Percentiles rank a stretch among this genome's conserved stretches.
These are phyloP conservation scores for Pestalotiopsis sp. DNA, from an alignment of 2,329 filamentous ascomycete genomes.

Conservation along the genomic window DNA sequence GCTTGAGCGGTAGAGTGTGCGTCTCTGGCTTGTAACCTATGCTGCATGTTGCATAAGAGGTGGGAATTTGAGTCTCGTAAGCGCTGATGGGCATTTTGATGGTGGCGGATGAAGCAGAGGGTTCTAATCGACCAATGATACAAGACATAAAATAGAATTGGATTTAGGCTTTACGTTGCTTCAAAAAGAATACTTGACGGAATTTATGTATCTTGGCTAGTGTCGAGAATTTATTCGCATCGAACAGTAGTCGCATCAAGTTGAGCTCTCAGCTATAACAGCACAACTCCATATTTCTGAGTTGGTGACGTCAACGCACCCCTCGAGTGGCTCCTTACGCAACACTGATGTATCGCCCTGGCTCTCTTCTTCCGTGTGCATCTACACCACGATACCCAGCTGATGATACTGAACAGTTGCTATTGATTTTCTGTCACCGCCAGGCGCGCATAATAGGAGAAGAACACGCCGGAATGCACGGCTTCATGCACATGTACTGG, in stretches of 20 bases:
- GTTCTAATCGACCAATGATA: not conserved
- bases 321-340: not conserved
- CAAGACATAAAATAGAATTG: not conserved
- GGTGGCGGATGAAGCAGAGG: not conserved
- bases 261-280: no score
- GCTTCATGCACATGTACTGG: not conserved
- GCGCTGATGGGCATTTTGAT: conserved; percentile 28
- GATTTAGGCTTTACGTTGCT: not conserved
- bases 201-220: no score
- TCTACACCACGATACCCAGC: not conserved
- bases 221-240: no score
- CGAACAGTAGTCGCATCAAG: no score
- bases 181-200: not conserved
- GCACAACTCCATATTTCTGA: no score
- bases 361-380: not conserved
- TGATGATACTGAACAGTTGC: not conserved
- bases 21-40: conserved; percentile 29
- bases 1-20: conserved; percentile 60
- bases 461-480: not conserved
- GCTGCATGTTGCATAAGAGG: conserved; percentile 33
- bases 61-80: conserved; percentile 24
- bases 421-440: not conserved
- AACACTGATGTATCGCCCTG: not conserved
- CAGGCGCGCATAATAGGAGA: not conserved
- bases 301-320: not conserved